A percentile compares a stretch with the other conserved stretches of the same genome.
Conservation (phyloP, 2,329 filamentous ascomycete genomes). For the Xylariaceae sp. region DNA sequence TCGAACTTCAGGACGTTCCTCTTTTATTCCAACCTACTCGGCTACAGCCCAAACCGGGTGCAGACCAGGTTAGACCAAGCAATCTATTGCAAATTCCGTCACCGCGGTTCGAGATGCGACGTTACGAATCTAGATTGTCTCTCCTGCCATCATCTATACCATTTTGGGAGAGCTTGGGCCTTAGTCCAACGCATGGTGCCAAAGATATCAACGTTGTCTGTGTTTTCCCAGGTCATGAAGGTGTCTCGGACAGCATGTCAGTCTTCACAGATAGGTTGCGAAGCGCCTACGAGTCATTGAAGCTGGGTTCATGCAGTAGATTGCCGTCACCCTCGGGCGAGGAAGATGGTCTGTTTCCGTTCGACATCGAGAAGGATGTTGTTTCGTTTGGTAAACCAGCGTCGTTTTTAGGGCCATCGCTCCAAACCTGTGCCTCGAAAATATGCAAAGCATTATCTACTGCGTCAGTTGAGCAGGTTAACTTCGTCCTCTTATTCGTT, state of each 20-base stretch:
- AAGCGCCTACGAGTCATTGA: slow-evolving; percentile 68
- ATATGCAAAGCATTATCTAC: slow-evolving; percentile 46
- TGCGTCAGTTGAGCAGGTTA: slow-evolving; percentile 45
- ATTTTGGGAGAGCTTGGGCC: slow-evolving; percentile 78
- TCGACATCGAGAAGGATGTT: slow-evolving; percentile 44
- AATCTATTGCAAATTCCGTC: slow-evolving; percentile 60
- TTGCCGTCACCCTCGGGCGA: slow-evolving; percentile 43
- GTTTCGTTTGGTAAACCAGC: slow-evolving; percentile 40
- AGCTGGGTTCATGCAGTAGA: slow-evolving; percentile 62
- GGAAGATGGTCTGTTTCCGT: slow-evolving; percentile 47
- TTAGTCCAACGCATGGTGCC: slow-evolving; percentile 64
- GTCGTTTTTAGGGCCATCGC: slow-evolving; percentile 42
- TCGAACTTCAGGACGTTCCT: slow-evolving; percentile 56
- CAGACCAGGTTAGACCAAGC: slow-evolving; percentile 47
- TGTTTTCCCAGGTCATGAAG: slow-evolving; percentile 63
- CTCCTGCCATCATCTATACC: slow-evolving; percentile 68
- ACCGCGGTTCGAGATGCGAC: slow-evolving; percentile 68
- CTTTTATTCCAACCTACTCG: slow-evolving; percentile 50
- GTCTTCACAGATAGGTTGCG: slow-evolving; percentile 65
- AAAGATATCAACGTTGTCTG: slow-evolving; percentile 71
- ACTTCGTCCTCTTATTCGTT: slow-evolving; percentile 72
- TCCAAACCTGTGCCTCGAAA: slow-evolving; percentile 47
- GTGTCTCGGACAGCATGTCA: slow-evolving; percentile 56
- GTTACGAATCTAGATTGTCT: slow-evolving; percentile 65
- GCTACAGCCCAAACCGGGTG: slow-evolving; percentile 46